phyloP scores from a whole-genome alignment of 1,139 yeast genomes.

The Protomyces arabidopsidicola region DNA sequence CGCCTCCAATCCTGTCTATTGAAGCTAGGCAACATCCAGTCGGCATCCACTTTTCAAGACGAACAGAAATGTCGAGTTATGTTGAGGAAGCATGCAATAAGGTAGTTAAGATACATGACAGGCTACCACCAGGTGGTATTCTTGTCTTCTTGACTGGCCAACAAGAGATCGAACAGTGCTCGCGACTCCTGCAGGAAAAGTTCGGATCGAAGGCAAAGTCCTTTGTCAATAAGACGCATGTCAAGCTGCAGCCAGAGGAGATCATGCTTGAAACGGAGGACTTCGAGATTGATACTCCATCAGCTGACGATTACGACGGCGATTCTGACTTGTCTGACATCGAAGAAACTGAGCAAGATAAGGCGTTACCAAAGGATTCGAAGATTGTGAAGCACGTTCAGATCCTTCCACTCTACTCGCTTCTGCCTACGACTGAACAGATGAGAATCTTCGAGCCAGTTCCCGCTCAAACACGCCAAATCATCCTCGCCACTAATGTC shows the following conservation, averaged over 20 bases:
- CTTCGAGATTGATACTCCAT: conserved; percentile 54
- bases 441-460: conserved; percentile 86
- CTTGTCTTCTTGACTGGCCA: conserved; percentile 90
- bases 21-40: conserved; percentile 96
- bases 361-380: conserved; percentile 53
- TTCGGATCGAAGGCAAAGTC: conserved; percentile 44
- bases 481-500: conserved; percentile 94
- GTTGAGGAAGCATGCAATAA: conserved; percentile 82
- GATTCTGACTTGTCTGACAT: conserved; percentile 37
- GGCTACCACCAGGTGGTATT: conserved; percentile 91
- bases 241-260: conserved; percentile 39
- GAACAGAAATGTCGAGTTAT: conserved; percentile 65
- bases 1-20: conserved; percentile 89
- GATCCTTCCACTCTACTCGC: conserved; percentile 86
- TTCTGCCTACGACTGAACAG: conserved; percentile 88
- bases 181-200: conserved; percentile 43
- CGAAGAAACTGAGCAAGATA: conserved; percentile 56
- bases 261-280: conserved; percentile 75
- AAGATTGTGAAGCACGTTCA: conserved; percentile 55
- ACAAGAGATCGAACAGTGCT: conserved; percentile 77
- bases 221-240: conserved; percentile 40
- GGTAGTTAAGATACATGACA: conserved; percentile 77
- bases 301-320: conserved; percentile 7
- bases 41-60: conserved; percentile 79
- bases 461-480: conserved; percentile 77